Evolutionary conservation across 2,329 filamentous ascomycete genomes (phyloP), one percentile per base, ranked within the genome.

Genomic region (Diaporthe nobilis): DNA sequence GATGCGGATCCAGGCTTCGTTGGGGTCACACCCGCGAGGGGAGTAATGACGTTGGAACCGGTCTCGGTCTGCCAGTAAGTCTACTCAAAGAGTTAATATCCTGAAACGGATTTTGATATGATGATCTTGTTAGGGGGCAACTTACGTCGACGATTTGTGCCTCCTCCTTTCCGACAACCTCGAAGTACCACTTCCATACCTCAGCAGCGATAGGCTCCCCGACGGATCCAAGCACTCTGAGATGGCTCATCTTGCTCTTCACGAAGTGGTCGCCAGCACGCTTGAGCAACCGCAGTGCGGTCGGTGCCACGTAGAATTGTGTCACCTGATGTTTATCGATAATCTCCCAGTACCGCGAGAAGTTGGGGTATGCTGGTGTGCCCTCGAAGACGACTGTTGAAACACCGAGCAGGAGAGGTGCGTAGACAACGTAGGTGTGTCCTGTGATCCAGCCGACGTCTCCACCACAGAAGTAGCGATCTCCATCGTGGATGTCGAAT

Each of bases 31-130:
- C 97, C 97, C 68, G 94, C 96, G 76, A 99, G 89, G 25, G 97
- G 97, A 7, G 95, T 95, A 84, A 99, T 98, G 81, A 98, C 95
- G 85, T 99, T 93, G 78, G 95, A 98, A 74, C 97, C 97, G 2
- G 97, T 99, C 88, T 99, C 97, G 72, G 97, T 99, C 91, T 99
- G 97, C 97, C 97, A 99, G 90, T 99, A 99, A 72, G 97, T 99
- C 95, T 98, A 83, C 79, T 31, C 63, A 1, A 77, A 77, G 73
- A 79, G 80, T 80, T 73, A 81, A 76, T 44, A 53, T 28, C 12
- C 44, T 12, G 25, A 9, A 2, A 12, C 34, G 8, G 3, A n/a
- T 1, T 31, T 61, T 55, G 22, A 37, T 4, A 49, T 0, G 5
- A 10, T 20, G 25, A 31, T 7, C 25, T n/a, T 55, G 55, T 8